phyloP scores from a whole-genome alignment of 2,329 filamentous ascomycete genomes.

The Penicillium sp. region DNA sequence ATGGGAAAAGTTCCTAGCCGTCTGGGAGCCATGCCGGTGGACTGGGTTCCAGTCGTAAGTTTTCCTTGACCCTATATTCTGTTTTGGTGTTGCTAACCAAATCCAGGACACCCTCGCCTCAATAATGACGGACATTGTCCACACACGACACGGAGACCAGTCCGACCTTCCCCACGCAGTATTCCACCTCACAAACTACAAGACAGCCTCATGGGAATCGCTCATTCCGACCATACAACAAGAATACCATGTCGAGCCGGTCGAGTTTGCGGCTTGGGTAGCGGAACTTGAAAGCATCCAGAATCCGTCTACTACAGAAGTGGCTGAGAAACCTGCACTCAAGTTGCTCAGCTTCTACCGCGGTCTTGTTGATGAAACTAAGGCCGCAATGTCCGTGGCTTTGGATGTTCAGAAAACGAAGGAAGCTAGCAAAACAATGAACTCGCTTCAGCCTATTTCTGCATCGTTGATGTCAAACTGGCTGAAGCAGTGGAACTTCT shows the following conservation, averaged over 20 bases:
- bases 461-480: conserved; percentile 48
- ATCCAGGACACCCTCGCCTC: conserved; percentile 40
- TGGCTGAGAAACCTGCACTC: conserved; percentile 51
- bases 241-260: conserved; percentile 43
- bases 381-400: conserved; percentile 31
- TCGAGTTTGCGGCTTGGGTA: conserved; percentile 51
- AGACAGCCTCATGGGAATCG: conserved; percentile 40
- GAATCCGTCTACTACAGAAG: conserved; percentile 34
- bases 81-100: background rate
- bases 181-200: conserved; percentile 54
- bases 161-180: conserved; percentile 12
- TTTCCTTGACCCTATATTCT: background rate
- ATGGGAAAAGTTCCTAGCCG: conserved; percentile 49
- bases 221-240: conserved; percentile 46
- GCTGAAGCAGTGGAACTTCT: conserved; percentile 23
- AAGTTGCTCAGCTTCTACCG: conserved; percentile 55
- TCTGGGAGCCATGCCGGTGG: conserved; percentile 49
- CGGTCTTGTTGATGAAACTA: conserved; percentile 28
- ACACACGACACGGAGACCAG: conserved; percentile 28
- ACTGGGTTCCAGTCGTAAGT: conserved; percentile 46
- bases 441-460: conserved; percentile 43
- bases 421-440: conserved; percentile 46
- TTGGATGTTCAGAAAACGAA: conserved; percentile 47
- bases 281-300: conserved; percentile 45
- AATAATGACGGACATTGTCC: conserved; percentile 50